Percentiles rank a stretch among this genome's conserved stretches.
Conservation (phyloP, 371 early-diverging fungal species). For the Lichtheimia corymbifera region DNA sequence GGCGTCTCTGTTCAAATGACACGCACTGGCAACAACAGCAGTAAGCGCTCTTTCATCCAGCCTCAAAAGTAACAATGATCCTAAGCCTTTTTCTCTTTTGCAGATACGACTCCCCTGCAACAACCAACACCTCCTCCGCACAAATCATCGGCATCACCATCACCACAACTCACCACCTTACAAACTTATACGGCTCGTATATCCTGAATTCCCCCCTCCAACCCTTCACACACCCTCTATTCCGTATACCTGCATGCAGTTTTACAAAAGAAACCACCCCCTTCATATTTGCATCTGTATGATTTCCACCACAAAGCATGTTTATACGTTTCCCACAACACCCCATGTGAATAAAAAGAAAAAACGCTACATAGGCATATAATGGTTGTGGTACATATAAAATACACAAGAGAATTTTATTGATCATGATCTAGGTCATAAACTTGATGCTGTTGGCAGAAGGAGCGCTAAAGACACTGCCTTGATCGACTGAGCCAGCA, state of each 20-base stretch:
- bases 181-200: neutral
- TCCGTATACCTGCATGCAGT: no score
- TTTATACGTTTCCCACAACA: neutral
- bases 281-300: neutral
- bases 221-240: neutral
- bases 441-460: constrained; percentile 25
- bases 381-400: neutral
- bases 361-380: no score
- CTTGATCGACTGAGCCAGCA: constrained; percentile 23
- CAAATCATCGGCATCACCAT: constrained; percentile 9
- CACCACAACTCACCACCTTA: neutral
- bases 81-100: neutral
- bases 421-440: constrained; percentile 9
- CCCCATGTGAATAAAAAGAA: no score
- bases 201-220: neutral
- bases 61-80: neutral
- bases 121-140: constrained; percentile 14
- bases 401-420: neutral
- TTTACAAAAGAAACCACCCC: no score
- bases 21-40: neutral
- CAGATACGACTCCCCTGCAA: constrained; percentile 2
- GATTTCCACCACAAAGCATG: constrained; percentile 3
- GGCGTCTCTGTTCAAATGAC: constrained; percentile 5
- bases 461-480: constrained; percentile 39
- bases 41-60: constrained; percentile 2